Evolutionary conservation across 129 eudicot species (phyloP).

Genomic region (Ambrosia trifida): DNA sequence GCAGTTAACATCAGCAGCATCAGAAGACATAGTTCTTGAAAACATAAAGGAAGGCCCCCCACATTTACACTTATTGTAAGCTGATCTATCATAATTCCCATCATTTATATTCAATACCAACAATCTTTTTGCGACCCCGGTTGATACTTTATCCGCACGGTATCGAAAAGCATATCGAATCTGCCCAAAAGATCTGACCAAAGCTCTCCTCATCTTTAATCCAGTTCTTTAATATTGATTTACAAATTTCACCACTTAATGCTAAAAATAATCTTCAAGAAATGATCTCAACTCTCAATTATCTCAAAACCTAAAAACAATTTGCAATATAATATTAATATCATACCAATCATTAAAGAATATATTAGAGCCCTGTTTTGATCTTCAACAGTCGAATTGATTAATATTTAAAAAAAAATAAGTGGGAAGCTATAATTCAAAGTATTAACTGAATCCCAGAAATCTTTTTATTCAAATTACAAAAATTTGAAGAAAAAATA

Average conservation of each 20-base stretch:
- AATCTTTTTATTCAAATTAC: neutral
- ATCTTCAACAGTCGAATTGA: no score
- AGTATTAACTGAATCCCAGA: neutral
- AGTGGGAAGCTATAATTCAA: neutral
- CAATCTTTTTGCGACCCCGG: constrained; percentile 32
- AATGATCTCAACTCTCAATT: constrained; percentile 31
- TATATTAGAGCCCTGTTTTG: neutral
- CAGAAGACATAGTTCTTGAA: constrained; percentile 45
- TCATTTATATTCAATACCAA: constrained; percentile 22
- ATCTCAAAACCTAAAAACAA: constrained; percentile 11
- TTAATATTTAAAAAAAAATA: no score
- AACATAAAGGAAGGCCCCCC: constrained; percentile 36
- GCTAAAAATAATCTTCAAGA: constrained; percentile 23
- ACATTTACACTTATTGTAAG: constrained; percentile 30
- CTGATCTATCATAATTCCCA: constrained; percentile 18
- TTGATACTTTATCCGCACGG: constrained; percentile 24
- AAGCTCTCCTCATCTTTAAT: constrained; percentile 53
- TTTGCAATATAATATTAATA: neutral
- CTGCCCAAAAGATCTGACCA: constrained; percentile 37
- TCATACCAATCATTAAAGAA: neutral
- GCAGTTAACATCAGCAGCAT: constrained; percentile 37
- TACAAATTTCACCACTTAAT: constrained; percentile 28
- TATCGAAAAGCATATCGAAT: constrained; percentile 34
- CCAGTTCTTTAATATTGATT: constrained; percentile 22
- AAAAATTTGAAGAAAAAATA: neutral